Percentiles rank a stretch among this genome's conserved stretches.
Conservation (phyloP, 768 basidiomycete species). For the Lentinus brumalis region DNA sequence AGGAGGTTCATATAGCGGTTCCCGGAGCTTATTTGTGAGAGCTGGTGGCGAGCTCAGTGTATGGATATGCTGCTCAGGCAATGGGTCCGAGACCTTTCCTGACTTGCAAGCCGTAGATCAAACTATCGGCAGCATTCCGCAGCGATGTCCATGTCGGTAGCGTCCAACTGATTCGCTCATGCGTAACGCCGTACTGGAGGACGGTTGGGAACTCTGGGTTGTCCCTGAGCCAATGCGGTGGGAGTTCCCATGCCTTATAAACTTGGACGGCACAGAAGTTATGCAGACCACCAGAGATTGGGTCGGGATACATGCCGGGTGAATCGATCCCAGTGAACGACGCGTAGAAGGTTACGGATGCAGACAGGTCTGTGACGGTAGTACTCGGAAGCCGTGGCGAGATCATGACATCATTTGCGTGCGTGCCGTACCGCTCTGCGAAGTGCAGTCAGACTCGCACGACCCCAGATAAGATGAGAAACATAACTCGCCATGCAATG, state of each 20-base stretch:
- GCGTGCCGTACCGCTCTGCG: not conserved
- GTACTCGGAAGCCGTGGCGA: not conserved
- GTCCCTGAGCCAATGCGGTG: not conserved
- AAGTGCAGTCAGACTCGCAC: not conserved
- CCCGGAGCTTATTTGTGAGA: constrained; percentile 1
- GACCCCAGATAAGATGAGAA: too few species aligned
- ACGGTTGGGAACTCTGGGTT: not conserved
- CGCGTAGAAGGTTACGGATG: not conserved
- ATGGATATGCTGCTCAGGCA: not conserved
- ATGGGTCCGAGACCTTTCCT: not conserved
- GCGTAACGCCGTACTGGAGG: not conserved
- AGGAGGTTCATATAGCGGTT: constrained; percentile 6
- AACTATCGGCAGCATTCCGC: constrained; percentile 1
- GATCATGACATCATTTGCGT: constrained; percentile 3
- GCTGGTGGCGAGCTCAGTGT: not conserved
- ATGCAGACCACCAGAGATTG: not conserved
- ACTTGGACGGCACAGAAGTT: not conserved
- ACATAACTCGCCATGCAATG: too few species aligned
- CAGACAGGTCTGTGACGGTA: not conserved
- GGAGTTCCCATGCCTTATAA: not conserved
- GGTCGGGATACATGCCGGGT: not conserved
- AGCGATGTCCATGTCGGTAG: not conserved
- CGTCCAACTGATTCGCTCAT: not conserved
- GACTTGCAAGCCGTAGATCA: not conserved
- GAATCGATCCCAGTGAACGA: not conserved